A percentile compares a stretch with the other conserved stretches of the same genome.
Evolutionary conservation across 768 basidiomycete species (phyloP).

Genomic region (Lactarius trivialis): DNA sequence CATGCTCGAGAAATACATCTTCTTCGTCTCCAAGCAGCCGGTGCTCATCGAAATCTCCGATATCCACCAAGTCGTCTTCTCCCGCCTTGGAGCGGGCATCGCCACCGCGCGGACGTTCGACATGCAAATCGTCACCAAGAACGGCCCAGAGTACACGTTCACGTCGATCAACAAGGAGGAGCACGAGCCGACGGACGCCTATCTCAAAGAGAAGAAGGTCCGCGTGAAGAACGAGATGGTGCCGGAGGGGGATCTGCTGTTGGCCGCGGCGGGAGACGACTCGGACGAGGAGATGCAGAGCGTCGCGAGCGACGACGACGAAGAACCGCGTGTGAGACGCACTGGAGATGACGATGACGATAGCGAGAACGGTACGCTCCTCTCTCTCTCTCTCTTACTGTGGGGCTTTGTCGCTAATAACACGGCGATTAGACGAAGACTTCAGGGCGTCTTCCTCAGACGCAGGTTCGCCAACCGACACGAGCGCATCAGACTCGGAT

Average conservation of each 20-base stretch:
- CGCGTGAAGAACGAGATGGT: slow-evolving; percentile 94
- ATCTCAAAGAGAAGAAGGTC: slow-evolving; percentile 86
- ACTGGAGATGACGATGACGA: slow-evolving; percentile 65
- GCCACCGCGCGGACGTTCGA: slow-evolving; percentile 91
- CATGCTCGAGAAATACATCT: slow-evolving; percentile 95
- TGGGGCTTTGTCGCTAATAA: slow-evolving; percentile 14
- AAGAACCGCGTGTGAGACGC: slow-evolving; percentile 42
- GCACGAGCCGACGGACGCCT: slow-evolving; percentile 76
- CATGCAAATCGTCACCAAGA: slow-evolving; percentile 80
- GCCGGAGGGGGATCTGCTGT: slow-evolving; percentile 73
- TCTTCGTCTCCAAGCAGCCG: slow-evolving; percentile 96
- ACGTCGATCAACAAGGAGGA: slow-evolving; percentile 96
- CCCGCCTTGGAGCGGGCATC: slow-evolving; percentile 84
- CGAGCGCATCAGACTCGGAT: slow-evolving; percentile 58
- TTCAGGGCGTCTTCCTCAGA: slow-evolving; percentile 85
- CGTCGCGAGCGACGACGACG: slow-evolving; percentile 63
- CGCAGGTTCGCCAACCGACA: slow-evolving; percentile 78
- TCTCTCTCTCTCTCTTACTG: not conserved
- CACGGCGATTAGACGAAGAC: slow-evolving; percentile 59
- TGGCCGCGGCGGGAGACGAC: slow-evolving; percentile 64
- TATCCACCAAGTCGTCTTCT: slow-evolving; percentile 87
- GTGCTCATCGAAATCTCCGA: slow-evolving; percentile 84
- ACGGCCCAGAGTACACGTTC: slow-evolving; percentile 81
- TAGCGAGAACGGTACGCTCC: slow-evolving; percentile 55
- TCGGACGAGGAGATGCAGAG: slow-evolving; percentile 80